Evolutionary conservation across 2,329 filamentous ascomycete genomes (phyloP).

Genomic region (Cladosporium colombiae): DNA sequence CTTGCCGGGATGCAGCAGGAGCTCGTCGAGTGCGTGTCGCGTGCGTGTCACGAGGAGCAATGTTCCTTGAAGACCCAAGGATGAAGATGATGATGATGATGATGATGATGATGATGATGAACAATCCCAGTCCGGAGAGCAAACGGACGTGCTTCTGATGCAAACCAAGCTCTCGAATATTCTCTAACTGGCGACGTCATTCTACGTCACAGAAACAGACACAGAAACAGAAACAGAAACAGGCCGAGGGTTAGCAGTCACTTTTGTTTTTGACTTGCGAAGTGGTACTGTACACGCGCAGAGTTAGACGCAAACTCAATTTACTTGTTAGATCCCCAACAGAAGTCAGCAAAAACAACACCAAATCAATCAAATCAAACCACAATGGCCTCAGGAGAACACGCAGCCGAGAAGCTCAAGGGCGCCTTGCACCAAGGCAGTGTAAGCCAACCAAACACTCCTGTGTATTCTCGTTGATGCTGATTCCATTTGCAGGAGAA

Average conservation of each 20-base stretch:
- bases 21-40: not conserved
- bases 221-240: conserved; percentile 7
- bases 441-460: conserved; percentile 21
- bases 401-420: conserved; percentile 32
- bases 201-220: conserved; percentile 7
- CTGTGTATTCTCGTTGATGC: not conserved
- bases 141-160: not conserved
- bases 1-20: not conserved
- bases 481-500: conserved; percentile 23
- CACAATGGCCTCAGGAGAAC: conserved; percentile 29
- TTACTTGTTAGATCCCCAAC: not conserved
- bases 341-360: not conserved
- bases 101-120: not conserved
- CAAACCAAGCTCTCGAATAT: conserved; percentile 4
- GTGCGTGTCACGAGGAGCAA: conserved; percentile 3
- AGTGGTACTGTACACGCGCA: not conserved
- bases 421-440: conserved; percentile 29
- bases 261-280: not conserved
- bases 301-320: not conserved
- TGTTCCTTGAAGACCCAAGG: not conserved
- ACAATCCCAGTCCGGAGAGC: not conserved
- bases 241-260: conserved; percentile 1
- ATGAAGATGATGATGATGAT: not conserved
- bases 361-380: not conserved
- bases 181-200: conserved; percentile 4